Evolutionary conservation across 2,329 filamentous ascomycete genomes (phyloP).

Genomic region (Trichoderma asperellum): DNA sequence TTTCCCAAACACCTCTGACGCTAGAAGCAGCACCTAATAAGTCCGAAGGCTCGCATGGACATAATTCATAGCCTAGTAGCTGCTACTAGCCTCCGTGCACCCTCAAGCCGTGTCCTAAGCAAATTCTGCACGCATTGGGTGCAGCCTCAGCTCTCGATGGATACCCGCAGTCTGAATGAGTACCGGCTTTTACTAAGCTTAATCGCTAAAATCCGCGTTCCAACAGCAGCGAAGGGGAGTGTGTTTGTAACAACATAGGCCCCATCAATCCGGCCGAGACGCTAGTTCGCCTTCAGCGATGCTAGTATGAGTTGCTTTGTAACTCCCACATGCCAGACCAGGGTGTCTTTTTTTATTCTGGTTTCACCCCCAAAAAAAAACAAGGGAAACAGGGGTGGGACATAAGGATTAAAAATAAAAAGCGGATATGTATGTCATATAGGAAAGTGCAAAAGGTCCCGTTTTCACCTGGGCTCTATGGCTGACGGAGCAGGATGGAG

Average conservation of each 20-base stretch:
- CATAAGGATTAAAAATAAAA: not conserved
- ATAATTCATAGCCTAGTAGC: not conserved
- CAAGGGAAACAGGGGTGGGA: too few species aligned
- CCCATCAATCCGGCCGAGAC: not conserved
- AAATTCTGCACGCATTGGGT: slow-evolving; percentile 1
- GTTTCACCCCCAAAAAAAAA: not conserved
- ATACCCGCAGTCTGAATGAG: slow-evolving; percentile 12
- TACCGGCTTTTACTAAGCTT: slow-evolving; percentile 20
- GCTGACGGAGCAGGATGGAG: slow-evolving; percentile 14
- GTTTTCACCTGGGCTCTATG: not conserved
- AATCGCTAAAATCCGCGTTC: slow-evolving; percentile 11
- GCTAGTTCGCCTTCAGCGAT: not conserved
- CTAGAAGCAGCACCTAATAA: not conserved
- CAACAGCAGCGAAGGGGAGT: not conserved
- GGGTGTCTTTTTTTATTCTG: not conserved
- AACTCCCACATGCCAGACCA: slow-evolving; percentile 8
- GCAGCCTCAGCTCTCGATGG: not conserved
- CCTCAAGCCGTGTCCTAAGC: not conserved
- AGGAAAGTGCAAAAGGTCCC: not conserved
- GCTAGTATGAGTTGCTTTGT: slow-evolving; percentile 13
- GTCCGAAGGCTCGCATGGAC: not conserved
- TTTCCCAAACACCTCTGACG: not conserved
- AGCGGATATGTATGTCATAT: not conserved
- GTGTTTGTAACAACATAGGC: not conserved
- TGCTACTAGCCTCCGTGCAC: not conserved